phyloP scores from a whole-genome alignment of 2,329 filamentous ascomycete species.

The Aspergillus hiratsukae region DNA sequence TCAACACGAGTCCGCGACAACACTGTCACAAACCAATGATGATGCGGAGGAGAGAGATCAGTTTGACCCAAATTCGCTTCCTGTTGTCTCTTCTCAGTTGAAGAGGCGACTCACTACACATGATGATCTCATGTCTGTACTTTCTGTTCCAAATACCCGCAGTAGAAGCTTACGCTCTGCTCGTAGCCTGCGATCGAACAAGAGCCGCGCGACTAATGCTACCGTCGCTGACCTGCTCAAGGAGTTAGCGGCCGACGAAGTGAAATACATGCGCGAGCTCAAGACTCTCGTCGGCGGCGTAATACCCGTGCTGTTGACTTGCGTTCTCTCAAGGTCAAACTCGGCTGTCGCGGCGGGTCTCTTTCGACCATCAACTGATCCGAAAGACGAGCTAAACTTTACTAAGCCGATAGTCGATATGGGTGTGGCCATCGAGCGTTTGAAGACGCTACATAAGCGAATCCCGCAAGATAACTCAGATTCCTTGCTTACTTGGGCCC shows the following conservation, averaged over 20 bases:
- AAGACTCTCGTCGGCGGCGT: conserved; percentile 93
- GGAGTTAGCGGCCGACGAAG: conserved; percentile 78
- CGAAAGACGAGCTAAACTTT: conserved; percentile 57
- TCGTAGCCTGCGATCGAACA: conserved; percentile 71
- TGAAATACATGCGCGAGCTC: conserved; percentile 82
- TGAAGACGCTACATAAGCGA: conserved; percentile 74
- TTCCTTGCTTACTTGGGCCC: conserved; percentile 74
- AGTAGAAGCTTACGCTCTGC: conserved; percentile 69
- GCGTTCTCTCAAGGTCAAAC: conserved; percentile 70
- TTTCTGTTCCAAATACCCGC: conserved; percentile 63
- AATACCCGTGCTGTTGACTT: conserved; percentile 82
- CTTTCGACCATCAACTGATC: conserved; percentile 56
- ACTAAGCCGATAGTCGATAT: conserved; percentile 90
- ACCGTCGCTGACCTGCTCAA: conserved; percentile 71
- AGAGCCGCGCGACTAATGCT: conserved; percentile 61
- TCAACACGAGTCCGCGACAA: conserved; percentile 20
- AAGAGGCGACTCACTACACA: conserved; percentile 82
- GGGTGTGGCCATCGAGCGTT: conserved; percentile 81
- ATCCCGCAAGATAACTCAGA: conserved; percentile 71
- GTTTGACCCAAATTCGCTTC: conserved; percentile 40
- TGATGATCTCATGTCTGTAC: conserved; percentile 86
- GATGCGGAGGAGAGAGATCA: conserved; percentile 44
- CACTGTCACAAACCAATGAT: conserved; percentile 13
- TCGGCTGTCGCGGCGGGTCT: conserved; percentile 61
- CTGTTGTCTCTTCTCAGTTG: conserved; percentile 47